phyloP scores from a whole-genome alignment of 768 basidiomycete species.

The Panellus pusillus region DNA sequence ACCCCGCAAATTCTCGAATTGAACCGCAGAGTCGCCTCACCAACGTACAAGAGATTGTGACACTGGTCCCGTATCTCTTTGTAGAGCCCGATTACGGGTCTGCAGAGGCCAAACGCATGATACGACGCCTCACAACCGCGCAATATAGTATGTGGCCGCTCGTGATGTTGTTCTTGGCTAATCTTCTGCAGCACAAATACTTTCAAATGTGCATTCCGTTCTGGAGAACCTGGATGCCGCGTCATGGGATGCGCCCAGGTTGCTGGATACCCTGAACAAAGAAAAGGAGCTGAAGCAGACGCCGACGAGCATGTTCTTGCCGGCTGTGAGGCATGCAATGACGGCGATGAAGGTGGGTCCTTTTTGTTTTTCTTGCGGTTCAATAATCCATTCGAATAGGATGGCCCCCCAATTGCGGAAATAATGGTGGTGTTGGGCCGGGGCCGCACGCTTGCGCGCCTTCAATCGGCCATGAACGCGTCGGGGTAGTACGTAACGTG shows the following conservation, averaged over 20 bases:
- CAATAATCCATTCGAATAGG: conserved; percentile 30
- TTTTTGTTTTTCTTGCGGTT: background rate
- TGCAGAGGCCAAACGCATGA: conserved; percentile 56
- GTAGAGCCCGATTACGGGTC: conserved; percentile 59
- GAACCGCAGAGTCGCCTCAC: conserved; percentile 59
- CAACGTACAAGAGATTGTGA: conserved; percentile 71
- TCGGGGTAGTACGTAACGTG: background rate
- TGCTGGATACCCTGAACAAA: conserved; percentile 43
- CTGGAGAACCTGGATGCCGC: conserved; percentile 31
- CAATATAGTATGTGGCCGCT: conserved; percentile 43
- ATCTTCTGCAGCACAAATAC: conserved; percentile 29
- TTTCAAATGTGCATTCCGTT: conserved; percentile 31
- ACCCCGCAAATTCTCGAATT: background rate
- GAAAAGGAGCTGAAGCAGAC: conserved; percentile 41
- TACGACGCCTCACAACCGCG: conserved; percentile 38
- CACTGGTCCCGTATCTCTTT: conserved; percentile 77
- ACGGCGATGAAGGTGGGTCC: conserved; percentile 78
- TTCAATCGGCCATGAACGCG: background rate
- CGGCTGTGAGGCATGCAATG: conserved; percentile 70
- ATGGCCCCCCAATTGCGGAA: conserved; percentile 49
- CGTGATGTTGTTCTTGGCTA: conserved; percentile 1
- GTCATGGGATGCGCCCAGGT: conserved; percentile 38
- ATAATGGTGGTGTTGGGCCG: conserved; percentile 44
- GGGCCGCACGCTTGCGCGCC: conserved; percentile 39
- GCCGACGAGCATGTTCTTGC: conserved; percentile 62